Base-by-base conservation (phyloP, 805 yeast species). In the Phaffomyces opuntiae region DNA sequence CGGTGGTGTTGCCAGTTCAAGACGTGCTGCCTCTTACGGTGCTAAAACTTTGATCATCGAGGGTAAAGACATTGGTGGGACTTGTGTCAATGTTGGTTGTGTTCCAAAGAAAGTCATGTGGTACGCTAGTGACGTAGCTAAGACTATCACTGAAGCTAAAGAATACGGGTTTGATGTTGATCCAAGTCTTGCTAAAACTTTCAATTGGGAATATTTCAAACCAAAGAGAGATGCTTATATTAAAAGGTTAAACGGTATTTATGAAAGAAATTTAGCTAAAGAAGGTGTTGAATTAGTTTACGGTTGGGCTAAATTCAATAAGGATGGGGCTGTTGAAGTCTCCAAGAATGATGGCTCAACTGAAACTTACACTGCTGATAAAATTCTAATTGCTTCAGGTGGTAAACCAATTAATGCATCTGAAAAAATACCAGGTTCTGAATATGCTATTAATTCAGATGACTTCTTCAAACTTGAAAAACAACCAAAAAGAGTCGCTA, bases 91-190 rank as follows among this genome's bases (percentile, higher is more conserved):
- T 64, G 98, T 91, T 38, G 99, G 99, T 19, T 93, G 99, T 74
- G 99, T 93, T 41, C 99, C 99, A 40, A 93, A 93, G 74, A 93
- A 93, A 65, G 88, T 93, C 39, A 90, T 93, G 97, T 93, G 99
- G 99, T 83, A 90, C 57, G 96, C 97, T 11, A 81, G 93, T 29
- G 96, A 90, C 57, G 67, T 87, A 64, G 97, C 97, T 17, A 76
- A 77, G 51, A 82, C 80, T 60, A 70, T 85, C 49, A 68, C 73
- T 38, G 83, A 87, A 40, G 95, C 96, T 49, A 70, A 76, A 53
- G 87, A 84, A 51, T 93, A 91, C 62, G 96, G 96, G 0, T 83
- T 93, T 53, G 74, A 69, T 44, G 80, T 78, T 39, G 78, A 77
- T 47, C 68, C 75, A 21, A 65, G 72, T n/a, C 56, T 67, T 44